Evolutionary conservation across 306 rosid species (phyloP).

Genomic region (Trichosanthes truncata): DNA sequence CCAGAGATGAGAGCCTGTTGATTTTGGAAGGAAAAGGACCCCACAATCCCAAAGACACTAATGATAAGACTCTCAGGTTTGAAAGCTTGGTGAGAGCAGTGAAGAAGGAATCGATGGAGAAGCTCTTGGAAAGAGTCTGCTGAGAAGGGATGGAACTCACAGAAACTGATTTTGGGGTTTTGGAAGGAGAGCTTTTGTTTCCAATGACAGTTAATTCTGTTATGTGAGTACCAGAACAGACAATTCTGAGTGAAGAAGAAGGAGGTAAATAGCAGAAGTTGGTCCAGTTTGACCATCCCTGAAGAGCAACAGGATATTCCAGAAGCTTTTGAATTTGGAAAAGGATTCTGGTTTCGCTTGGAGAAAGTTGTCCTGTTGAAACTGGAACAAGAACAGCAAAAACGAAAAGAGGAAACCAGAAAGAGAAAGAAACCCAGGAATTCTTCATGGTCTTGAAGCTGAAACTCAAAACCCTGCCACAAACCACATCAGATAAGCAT

Average conservation of each 20-base stretch:
- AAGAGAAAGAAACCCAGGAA: conserved; percentile 33
- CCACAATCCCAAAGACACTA: conserved; percentile 76
- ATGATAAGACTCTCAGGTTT: conserved; percentile 40
- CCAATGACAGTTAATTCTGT: conserved; percentile 58
- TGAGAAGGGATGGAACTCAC: conserved; percentile 5
- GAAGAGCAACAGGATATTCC: conserved; percentile 62
- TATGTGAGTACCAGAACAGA: conserved; percentile 39
- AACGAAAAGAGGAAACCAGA: conserved; percentile 22
- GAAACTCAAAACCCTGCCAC: conserved; percentile 14
- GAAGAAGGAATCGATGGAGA: conserved; percentile 62
- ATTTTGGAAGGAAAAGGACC: conserved; percentile 73
- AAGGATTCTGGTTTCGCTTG: conserved; percentile 44
- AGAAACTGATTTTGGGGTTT: neutral
- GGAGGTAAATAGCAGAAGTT: conserved; percentile 59
- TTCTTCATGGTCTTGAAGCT: conserved; percentile 35
- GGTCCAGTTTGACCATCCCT: conserved; percentile 56
- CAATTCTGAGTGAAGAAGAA: conserved; percentile 47
- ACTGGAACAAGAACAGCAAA: conserved; percentile 35
- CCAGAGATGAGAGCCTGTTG: conserved; percentile 41
- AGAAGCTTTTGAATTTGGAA: conserved; percentile 55
- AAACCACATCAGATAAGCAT: conserved; percentile 6
- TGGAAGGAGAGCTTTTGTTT: conserved; percentile 33
- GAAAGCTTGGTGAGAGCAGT: conserved; percentile 64
- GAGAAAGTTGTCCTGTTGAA: conserved; percentile 42
- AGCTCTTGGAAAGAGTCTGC: conserved; percentile 45